phyloP scores from a whole-genome alignment of 192 early-diverging fungal species.

The Pecoramyces ruminantium region DNA sequence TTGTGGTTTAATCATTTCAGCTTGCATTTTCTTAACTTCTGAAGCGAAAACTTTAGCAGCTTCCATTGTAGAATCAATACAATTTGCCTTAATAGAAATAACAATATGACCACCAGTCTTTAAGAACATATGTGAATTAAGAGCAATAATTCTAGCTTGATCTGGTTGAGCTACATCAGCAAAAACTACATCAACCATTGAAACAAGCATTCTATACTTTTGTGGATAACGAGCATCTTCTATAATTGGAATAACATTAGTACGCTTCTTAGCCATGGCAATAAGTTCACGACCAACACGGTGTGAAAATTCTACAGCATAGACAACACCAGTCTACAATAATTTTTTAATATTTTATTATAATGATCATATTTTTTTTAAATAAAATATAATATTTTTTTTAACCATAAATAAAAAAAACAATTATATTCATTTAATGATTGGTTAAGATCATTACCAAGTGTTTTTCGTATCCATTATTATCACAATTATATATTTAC shows the following conservation, averaged over 20 bases:
- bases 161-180: slow-evolving; percentile 99
- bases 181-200: slow-evolving; percentile 97
- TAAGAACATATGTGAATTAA: slow-evolving; percentile 95
- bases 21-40: slow-evolving; percentile 91
- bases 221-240: slow-evolving; percentile 99
- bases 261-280: slow-evolving; percentile 99
- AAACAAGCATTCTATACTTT: slow-evolving; percentile 98
- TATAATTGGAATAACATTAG: slow-evolving; percentile 97
- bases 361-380: neutral
- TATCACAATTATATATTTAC: neutral
- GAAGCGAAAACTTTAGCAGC: slow-evolving; percentile 89
- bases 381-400: neutral
- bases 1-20: slow-evolving; percentile 74
- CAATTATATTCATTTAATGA: neutral
- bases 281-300: slow-evolving; percentile 96
- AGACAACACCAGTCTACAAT: slow-evolving; percentile 71
- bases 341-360: neutral
- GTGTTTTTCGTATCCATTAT: neutral
- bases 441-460: neutral
- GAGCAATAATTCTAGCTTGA: slow-evolving; percentile 95
- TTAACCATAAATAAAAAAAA: neutral
- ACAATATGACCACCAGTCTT: slow-evolving; percentile 95
- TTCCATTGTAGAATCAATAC: slow-evolving; percentile 98
- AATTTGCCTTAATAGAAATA: slow-evolving; percentile 99
- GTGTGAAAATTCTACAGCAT: slow-evolving; percentile 99